These are phyloP conservation scores for Yarrowia sp. DNA, from an alignment of 805 yeast genomes.

Conservation along the genomic window DNA sequence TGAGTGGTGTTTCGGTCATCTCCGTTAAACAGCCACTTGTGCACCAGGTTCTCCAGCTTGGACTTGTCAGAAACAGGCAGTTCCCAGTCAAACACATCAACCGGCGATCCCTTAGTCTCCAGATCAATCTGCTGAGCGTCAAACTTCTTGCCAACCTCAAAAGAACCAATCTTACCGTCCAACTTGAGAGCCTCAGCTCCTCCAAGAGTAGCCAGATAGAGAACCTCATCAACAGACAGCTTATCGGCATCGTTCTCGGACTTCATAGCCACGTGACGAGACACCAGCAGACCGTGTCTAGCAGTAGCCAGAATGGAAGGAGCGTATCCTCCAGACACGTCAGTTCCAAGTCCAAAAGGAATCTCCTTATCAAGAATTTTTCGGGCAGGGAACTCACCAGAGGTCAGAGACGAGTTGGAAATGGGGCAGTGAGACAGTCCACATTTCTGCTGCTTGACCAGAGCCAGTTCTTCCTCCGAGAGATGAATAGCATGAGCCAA, in stretches of 20 bases:
- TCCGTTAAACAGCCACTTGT: conserved; percentile 91
- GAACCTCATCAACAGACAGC: conserved; percentile 64
- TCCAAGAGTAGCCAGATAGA: conserved; percentile 82
- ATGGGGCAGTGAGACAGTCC: conserved; percentile 94
- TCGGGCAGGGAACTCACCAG: conserved; percentile 85
- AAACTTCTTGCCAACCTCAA: conserved; percentile 73
- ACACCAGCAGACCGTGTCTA: conserved; percentile 67
- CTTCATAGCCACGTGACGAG: conserved; percentile 67
- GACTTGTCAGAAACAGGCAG: conserved; percentile 32
- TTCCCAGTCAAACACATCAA: conserved; percentile 79
- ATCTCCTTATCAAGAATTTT: conserved; percentile 62
- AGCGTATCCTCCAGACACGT: conserved; percentile 73
- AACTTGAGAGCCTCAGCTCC: conserved; percentile 78
- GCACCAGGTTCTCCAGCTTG: conserved; percentile 45
- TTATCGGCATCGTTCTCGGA: conserved; percentile 47
- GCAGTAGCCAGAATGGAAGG: conserved; percentile 64
- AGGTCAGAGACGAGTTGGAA: conserved; percentile 80
- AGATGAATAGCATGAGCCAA: conserved; percentile 89
- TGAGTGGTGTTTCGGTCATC: conserved; percentile 82
- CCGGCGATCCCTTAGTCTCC: conserved; percentile 50
- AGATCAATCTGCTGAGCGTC: conserved; percentile 81
- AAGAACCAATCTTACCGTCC: conserved; percentile 60
- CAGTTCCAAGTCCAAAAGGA: conserved; percentile 80
- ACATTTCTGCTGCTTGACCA: conserved; percentile 53
- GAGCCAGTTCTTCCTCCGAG: conserved; percentile 56